Conservation (phyloP, 129 eudicot species). For the Centaurea solstitialis region DNA sequence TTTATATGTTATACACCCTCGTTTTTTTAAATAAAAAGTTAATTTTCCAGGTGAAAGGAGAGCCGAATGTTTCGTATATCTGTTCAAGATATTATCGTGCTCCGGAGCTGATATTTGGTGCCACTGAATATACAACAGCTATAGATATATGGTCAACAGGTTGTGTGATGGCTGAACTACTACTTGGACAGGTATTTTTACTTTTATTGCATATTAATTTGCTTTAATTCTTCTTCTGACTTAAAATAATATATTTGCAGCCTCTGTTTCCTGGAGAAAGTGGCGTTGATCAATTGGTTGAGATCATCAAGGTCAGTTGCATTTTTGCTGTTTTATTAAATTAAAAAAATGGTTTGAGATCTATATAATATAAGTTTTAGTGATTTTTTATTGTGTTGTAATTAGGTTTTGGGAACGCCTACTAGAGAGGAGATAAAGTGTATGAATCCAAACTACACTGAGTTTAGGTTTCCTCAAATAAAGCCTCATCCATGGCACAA, state of each 20-base stretch:
- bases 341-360: background rate
- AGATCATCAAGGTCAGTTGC: constrained; percentile 83
- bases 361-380: background rate
- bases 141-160: constrained; percentile 99
- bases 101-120: constrained; percentile 98
- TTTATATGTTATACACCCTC: constrained; percentile 1
- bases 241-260: constrained; percentile 41
- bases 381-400: background rate
- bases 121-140: constrained; percentile 98
- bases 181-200: constrained; percentile 86
- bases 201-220: constrained; percentile 6
- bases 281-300: constrained; percentile 99
- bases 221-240: constrained; percentile 8
- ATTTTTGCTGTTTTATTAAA: background rate
- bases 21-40: background rate
- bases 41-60: constrained; percentile 78
- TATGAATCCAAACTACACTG: constrained; percentile 99
- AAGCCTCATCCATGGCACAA: constrained; percentile 99
- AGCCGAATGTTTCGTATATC: constrained; percentile 97
- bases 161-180: constrained; percentile 99
- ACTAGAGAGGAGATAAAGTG: constrained; percentile 99
- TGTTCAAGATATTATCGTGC: constrained; percentile 99
- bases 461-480: constrained; percentile 97
- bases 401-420: constrained; percentile 98
- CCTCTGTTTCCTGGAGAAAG: constrained; percentile 99